Evolutionary conservation across 2,329 filamentous ascomycete genomes (phyloP), one percentile per base, ranked within the genome.

Genomic region (Alternaria sp.): DNA sequence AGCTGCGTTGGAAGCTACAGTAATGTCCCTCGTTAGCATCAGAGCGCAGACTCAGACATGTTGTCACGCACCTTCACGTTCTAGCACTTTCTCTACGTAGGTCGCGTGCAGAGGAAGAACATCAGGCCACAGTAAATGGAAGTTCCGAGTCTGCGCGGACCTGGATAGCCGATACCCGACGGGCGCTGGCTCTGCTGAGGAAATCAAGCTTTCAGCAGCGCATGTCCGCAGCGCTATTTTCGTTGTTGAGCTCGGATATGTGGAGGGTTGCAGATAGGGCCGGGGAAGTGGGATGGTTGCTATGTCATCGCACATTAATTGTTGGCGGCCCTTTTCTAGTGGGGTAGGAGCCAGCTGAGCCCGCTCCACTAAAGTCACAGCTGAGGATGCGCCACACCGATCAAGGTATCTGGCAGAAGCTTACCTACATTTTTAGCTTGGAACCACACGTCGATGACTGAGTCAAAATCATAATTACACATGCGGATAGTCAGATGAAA

Each of bases 241-340:
- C 73, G 74, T 72, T 77, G 75, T 79, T 79, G 76, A 74, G 72
- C 67, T 68, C 70, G 71, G 71, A 59, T 59, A 64, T 64, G 72
- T 73, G 65, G 73, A 76, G 56, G 66, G 61, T 19, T 64, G 65
- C 64, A 66, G 50, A 60, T 44, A 40, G 51, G 59, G 52, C 66
- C 61, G 68, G 68, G 67, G 59, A 55, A 55, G 61, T 54, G 64
- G 57, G 56, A 54, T 52, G 32, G 12, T 36, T 57, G 54, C 59
- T 65, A 72, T 72, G 71, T 72, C 70, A 71, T 71, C 57, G 61
- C 66, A 58, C 67, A 61, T 65, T 65, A 64, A 54, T 60, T 63
- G 63, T 66, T 63, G 59, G 67, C 69, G 56, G 61, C 57, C 63
- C 56, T 58, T 61, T 17, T 57, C 30, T 51, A 57, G 64, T 64